Conservation (phyloP, 257 asterid genomes). For the Striga asiatica region DNA sequence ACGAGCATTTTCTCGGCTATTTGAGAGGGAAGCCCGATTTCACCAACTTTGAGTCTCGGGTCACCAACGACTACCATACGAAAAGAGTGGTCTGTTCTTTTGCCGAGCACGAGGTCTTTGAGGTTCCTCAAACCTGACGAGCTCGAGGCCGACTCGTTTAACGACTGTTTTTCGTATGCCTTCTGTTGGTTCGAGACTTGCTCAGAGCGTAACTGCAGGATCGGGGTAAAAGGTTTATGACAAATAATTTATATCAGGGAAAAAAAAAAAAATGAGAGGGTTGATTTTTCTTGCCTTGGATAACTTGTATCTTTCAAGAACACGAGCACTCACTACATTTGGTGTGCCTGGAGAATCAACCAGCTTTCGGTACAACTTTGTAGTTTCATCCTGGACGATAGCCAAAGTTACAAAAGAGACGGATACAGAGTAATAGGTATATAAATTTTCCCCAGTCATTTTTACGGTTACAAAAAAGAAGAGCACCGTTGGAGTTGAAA, state of each 20-base stretch:
- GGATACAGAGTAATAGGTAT: constrained; percentile 4
- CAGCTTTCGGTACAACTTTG: constrained; percentile 55
- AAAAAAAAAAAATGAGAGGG: not conserved
- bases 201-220: constrained; percentile 75
- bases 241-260: not conserved
- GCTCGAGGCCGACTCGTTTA: constrained; percentile 45
- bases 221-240: no score
- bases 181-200: constrained; percentile 33
- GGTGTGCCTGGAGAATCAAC: constrained; percentile 68
- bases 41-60: constrained; percentile 52
- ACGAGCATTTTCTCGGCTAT: constrained; percentile 56
- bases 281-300: constrained; percentile 65
- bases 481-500: not conserved
- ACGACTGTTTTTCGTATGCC: constrained; percentile 47
- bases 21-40: constrained; percentile 69
- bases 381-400: constrained; percentile 58
- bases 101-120: constrained; percentile 72
- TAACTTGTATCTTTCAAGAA: constrained; percentile 55
- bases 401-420: constrained; percentile 15
- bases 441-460: constrained; percentile 1
- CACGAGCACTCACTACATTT: constrained; percentile 70
- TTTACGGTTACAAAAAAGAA: constrained; percentile 2
- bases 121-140: constrained; percentile 66
- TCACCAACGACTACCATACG: constrained; percentile 98
- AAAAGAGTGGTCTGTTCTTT: constrained; percentile 68